phyloP scores from a whole-genome alignment of 2,329 filamentous ascomycete genomes.

The Claviceps capensis region DNA sequence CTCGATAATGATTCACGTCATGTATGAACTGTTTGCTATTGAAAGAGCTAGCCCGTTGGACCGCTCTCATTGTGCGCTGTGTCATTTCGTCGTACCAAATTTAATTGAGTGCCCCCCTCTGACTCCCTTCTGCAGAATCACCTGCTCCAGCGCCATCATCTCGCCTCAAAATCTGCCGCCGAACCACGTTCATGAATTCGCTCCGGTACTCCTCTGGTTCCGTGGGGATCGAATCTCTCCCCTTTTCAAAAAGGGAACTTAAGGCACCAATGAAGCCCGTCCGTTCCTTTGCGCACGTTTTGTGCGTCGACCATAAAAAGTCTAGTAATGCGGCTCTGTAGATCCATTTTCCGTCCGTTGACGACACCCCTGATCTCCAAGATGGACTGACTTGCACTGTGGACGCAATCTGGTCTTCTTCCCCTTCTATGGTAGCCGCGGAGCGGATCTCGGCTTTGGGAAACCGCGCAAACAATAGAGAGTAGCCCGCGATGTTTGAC shows the following conservation, averaged over 20 bases:
- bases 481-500: slow-evolving; percentile 61
- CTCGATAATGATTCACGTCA: no score
- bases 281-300: slow-evolving; percentile 50
- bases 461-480: slow-evolving; percentile 52
- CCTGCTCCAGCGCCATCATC: neutral
- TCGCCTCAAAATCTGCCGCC: slow-evolving; percentile 19
- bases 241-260: slow-evolving; percentile 48
- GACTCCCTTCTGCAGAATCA: neutral
- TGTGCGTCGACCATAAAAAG: slow-evolving; percentile 70
- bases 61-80: no score
- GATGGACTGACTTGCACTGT: slow-evolving; percentile 4
- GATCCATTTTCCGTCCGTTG: slow-evolving; percentile 49
- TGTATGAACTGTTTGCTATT: no score
- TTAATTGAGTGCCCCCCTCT: neutral
- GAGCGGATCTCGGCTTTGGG: slow-evolving; percentile 8
- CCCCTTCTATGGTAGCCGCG: slow-evolving; percentile 2
- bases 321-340: slow-evolving; percentile 57
- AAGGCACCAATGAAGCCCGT: slow-evolving; percentile 50
- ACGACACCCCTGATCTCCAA: slow-evolving; percentile 50
- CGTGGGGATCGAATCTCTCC: slow-evolving; percentile 64
- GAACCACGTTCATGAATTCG: slow-evolving; percentile 36
- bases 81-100: no score
- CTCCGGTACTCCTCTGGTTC: slow-evolving; percentile 52
- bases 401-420: neutral
- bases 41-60: no score